Evolutionary conservation across 1,139 yeast species (phyloP).

Genomic region (Candida anutae): DNA sequence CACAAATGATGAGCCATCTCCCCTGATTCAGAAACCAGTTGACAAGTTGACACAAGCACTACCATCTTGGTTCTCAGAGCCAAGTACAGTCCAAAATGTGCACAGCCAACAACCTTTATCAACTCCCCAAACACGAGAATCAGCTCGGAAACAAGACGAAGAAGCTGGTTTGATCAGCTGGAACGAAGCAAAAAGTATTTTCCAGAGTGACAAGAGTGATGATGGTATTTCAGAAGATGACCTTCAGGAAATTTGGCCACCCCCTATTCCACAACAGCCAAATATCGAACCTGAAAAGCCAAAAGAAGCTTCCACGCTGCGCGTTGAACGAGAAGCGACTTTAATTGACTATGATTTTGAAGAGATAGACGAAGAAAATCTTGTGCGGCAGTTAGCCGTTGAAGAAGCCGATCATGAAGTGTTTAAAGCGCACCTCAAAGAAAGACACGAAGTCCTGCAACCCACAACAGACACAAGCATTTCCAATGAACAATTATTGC

Average conservation of each 20-base stretch:
- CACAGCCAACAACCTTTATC: constrained; percentile 6
- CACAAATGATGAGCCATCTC: no score
- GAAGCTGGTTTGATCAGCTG: constrained; percentile 44
- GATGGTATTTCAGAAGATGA: constrained; percentile 6
- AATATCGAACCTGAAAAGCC: background rate
- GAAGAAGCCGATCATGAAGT: constrained; percentile 70
- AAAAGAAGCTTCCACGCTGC: constrained; percentile 3
- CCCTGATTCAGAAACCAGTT: no score
- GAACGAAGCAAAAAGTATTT: constrained; percentile 32
- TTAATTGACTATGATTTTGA: constrained; percentile 56
- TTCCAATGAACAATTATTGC: constrained; percentile 48
- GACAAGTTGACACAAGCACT: no score
- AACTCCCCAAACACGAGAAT: constrained; percentile 1
- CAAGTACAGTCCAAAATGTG: constrained; percentile 1
- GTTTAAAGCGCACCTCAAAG: constrained; percentile 45
- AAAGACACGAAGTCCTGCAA: constrained; percentile 12
- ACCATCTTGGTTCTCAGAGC: constrained; percentile 27
- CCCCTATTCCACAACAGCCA: constrained; percentile 3
- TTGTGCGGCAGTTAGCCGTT: constrained; percentile 50
- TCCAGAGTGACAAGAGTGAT: constrained; percentile 12
- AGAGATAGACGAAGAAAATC: constrained; percentile 67
- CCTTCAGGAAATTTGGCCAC: constrained; percentile 7
- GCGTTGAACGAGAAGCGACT: constrained; percentile 8
- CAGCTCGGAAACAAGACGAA: constrained; percentile 35
- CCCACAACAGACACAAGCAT: constrained; percentile 23